Percentiles rank a stretch among this genome's conserved stretches.
Conservation (phyloP, 345 rosid genomes). For the Hibiscus mutabilis region DNA sequence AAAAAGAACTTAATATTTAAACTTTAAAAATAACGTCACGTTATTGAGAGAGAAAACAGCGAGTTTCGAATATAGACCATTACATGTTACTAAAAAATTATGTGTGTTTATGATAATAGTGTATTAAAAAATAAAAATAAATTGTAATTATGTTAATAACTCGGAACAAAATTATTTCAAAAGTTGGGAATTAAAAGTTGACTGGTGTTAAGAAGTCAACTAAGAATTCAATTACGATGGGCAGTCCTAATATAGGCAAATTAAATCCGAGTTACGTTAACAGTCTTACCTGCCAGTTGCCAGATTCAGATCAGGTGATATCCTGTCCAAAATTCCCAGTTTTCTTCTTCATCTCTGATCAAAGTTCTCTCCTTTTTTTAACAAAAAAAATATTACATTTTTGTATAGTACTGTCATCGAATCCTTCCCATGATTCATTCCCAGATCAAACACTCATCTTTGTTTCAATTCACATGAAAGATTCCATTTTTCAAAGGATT, state of each 20-base stretch:
- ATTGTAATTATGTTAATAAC: too few species aligned
- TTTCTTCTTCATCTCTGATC: slow-evolving; percentile 6
- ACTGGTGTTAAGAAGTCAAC: neutral
- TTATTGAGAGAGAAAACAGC: too few species aligned
- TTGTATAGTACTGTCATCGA: neutral
- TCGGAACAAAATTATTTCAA: too few species aligned
- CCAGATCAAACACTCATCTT: neutral
- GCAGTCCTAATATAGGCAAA: neutral
- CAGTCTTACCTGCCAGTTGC: neutral
- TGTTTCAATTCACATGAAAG: neutral
- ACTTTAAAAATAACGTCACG: too few species aligned
- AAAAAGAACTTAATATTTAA: too few species aligned
- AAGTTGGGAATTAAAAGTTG: neutral
- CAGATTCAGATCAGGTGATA: neutral
- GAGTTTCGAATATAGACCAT: too few species aligned
- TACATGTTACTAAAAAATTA: too few species aligned
- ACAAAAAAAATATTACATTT: neutral
- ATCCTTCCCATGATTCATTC: neutral
- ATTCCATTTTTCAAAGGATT: neutral
- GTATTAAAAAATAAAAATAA: too few species aligned
- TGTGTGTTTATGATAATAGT: too few species aligned
- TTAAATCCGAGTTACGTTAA: neutral
- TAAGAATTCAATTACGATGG: neutral
- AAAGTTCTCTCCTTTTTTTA: neutral
- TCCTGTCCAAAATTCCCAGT: slow-evolving; percentile 2